A percentile compares a stretch with the other conserved stretches of the same genome.
Evolutionary conservation across 768 basidiomycete species (phyloP).

Genomic region (Calvatia gigantea): DNA sequence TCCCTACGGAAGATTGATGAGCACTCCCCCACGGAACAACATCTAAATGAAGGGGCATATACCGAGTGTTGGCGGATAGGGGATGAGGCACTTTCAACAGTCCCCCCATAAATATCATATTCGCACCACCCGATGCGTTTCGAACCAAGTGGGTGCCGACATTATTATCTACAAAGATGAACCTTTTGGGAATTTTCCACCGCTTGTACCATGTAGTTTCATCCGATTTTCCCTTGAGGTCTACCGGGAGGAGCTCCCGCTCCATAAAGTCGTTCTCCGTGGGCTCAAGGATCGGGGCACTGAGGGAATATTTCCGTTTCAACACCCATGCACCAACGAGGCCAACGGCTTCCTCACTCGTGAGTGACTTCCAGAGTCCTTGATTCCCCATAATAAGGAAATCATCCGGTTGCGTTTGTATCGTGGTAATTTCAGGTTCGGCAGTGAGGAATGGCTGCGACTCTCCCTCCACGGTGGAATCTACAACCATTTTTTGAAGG

Average conservation of each 20-base stretch:
- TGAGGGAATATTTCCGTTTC: conserved; percentile 6
- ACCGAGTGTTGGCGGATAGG: conserved; percentile 1
- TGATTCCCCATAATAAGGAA: conserved; percentile 52
- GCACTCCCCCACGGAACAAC: not conserved
- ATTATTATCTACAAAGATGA: conserved; percentile 38
- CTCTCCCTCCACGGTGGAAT: conserved; percentile 20
- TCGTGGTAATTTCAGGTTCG: conserved; percentile 45
- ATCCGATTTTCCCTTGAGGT: conserved; percentile 13
- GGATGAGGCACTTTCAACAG: conserved; percentile 23
- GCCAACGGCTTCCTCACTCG: conserved; percentile 52
- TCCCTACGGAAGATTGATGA: conserved; percentile 7
- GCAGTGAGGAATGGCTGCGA: conserved; percentile 50
- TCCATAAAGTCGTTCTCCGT: conserved; percentile 15
- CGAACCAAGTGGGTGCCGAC: conserved; percentile 43
- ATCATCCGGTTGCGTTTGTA: conserved; percentile 39
- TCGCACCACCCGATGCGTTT: conserved; percentile 49
- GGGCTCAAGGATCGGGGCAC: not conserved
- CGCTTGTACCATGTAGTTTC: conserved; percentile 34
- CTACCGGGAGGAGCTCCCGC: conserved; percentile 25
- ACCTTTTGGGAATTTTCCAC: conserved; percentile 35
- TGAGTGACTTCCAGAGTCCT: conserved; percentile 52
- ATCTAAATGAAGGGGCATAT: not conserved
- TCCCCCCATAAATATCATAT: conserved; percentile 33
- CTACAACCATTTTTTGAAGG: conserved; percentile 16
- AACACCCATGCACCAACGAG: conserved; percentile 47